phyloP scores from a whole-genome alignment of 2,329 filamentous ascomycete species.

The Neonectria faginata region DNA sequence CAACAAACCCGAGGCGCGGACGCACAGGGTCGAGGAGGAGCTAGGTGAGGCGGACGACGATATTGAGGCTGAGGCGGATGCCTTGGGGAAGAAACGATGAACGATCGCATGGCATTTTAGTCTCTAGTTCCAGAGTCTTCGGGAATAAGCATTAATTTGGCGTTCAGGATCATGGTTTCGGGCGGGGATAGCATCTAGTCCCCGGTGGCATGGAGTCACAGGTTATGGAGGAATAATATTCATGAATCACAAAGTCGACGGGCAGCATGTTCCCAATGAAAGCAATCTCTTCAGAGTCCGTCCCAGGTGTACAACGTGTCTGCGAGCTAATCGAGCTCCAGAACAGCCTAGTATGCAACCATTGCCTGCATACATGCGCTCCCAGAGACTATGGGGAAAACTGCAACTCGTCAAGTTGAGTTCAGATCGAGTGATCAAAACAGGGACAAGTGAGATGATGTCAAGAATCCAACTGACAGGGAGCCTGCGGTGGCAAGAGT shows the following conservation, averaged over 20 bases:
- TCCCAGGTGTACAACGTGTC: not conserved
- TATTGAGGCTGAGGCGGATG: constrained; percentile 56
- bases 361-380: constrained; percentile 15
- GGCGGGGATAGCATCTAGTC: not conserved
- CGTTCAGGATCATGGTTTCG: not conserved
- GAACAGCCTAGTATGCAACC: not conserved
- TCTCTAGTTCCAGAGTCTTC: constrained; percentile 17
- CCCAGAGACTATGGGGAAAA: constrained; percentile 19
- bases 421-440: not conserved
- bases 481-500: not conserved
- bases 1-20: constrained; percentile 47
- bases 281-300: not conserved
- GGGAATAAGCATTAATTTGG: constrained; percentile 9
- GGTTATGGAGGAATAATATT: not conserved
- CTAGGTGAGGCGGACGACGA: constrained; percentile 66
- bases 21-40: constrained; percentile 59
- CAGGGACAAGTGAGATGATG: constrained; percentile 18
- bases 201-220: constrained; percentile 7
- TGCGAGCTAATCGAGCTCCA: not conserved
- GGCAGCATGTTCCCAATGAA: not conserved
- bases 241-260: not conserved
- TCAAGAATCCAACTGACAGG: not conserved
- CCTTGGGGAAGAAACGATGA: constrained; percentile 54
- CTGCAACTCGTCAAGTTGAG: not conserved
- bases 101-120: not conserved